phyloP scores from a whole-genome alignment of 2,329 filamentous ascomycete genomes.

The Aspergillus sojae region DNA sequence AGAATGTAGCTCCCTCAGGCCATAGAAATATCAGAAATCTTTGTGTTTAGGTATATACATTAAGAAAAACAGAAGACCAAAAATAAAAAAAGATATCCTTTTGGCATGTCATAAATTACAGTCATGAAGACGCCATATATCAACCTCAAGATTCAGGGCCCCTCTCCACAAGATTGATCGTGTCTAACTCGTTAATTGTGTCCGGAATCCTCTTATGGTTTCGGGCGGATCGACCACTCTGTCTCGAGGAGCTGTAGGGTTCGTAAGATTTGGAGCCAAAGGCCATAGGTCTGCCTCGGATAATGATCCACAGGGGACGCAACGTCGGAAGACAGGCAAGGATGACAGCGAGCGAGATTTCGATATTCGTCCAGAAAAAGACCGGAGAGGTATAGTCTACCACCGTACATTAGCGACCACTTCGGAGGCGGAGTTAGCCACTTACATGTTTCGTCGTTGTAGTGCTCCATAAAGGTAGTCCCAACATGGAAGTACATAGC shows the following conservation, averaged over 20 bases:
- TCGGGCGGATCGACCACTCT: background rate
- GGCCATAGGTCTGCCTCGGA: background rate
- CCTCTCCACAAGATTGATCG: background rate
- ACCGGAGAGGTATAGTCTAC: conserved; percentile 1
- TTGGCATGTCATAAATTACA: background rate
- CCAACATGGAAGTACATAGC: background rate
- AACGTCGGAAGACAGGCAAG: background rate
- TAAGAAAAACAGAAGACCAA: background rate
- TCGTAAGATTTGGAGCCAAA: background rate
- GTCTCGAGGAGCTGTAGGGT: background rate
- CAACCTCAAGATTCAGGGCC: background rate
- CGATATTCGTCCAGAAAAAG: conserved; percentile 3
- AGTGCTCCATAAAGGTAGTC: background rate
- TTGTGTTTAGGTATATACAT: background rate
- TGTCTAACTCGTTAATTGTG: background rate
- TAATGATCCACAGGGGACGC: background rate
- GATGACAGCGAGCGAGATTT: conserved; percentile 3
- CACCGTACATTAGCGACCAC: background rate
- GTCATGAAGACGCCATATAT: background rate
- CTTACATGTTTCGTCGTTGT: background rate
- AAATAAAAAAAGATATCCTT: background rate
- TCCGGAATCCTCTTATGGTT: background rate
- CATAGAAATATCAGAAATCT: background rate
- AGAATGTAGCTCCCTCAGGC: too few relatives aligned
- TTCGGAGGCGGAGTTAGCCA: background rate